Evolutionary conservation across 2,329 filamentous ascomycete species (phyloP).

Genomic region (Cercospora nicotianae): DNA sequence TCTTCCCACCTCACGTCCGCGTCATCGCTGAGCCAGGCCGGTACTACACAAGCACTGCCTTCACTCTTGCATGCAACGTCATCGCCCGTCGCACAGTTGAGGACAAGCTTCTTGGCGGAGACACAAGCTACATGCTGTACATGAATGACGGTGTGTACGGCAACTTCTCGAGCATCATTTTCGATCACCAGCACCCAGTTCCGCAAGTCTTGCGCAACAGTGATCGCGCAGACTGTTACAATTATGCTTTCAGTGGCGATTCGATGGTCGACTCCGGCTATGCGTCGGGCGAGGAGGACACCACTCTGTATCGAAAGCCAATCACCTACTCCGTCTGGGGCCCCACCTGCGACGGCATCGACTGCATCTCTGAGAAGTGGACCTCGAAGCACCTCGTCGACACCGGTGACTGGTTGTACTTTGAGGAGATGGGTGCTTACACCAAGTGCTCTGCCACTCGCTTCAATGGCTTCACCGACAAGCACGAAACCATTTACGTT

Average conservation of each 20-base stretch:
- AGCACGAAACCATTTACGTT: slow-evolving; percentile 90
- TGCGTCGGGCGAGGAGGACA: slow-evolving; percentile 43
- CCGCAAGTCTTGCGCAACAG: slow-evolving; percentile 67
- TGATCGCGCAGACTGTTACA: slow-evolving; percentile 33
- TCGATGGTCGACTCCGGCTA: slow-evolving; percentile 39
- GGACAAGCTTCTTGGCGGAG: slow-evolving; percentile 58
- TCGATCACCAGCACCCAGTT: slow-evolving; percentile 90
- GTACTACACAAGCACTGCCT: slow-evolving; percentile 91
- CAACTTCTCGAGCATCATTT: slow-evolving; percentile 99
- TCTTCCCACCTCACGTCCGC: slow-evolving; percentile 80
- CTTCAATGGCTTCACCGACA: slow-evolving; percentile 95
- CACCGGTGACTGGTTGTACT: slow-evolving; percentile 97
- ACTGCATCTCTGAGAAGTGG: slow-evolving; percentile 83
- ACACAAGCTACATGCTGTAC: slow-evolving; percentile 90
- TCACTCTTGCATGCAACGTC: slow-evolving; percentile 92
- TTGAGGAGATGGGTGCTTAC: slow-evolving; percentile 98
- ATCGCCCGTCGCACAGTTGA: slow-evolving; percentile 90
- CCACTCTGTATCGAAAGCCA: slow-evolving; percentile 40
- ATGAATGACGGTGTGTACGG: slow-evolving; percentile 97
- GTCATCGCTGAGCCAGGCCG: slow-evolving; percentile 95
- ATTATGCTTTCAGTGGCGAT: slow-evolving; percentile 32
- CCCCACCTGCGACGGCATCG: slow-evolving; percentile 95
- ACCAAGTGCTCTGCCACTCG: slow-evolving; percentile 96
- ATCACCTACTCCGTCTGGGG: slow-evolving; percentile 96
- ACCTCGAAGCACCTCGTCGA: slow-evolving; percentile 75